Evolutionary conservation across 2,329 filamentous ascomycete species (phyloP), one percentile per base, ranked within the genome.

Genomic region (Basipetospora sp.): DNA sequence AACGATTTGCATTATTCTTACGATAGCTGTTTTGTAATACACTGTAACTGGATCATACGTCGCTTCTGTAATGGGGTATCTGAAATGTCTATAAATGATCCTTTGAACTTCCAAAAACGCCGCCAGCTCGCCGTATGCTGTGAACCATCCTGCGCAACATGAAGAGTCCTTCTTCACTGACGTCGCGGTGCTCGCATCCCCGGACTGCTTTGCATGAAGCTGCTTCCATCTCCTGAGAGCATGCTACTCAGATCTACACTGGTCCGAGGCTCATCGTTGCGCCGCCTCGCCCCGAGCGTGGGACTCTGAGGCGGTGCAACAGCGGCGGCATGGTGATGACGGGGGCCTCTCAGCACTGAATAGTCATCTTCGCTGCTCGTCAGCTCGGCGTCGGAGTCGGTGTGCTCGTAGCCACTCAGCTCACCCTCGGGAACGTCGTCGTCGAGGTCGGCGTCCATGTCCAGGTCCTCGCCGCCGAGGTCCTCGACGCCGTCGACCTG

Each of bases 341-440:
- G 38, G n/a, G 17, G 66, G 77, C 41, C 82, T 75, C 42, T 78
- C 79, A 13, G 77, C 77, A 22, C 84, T 81, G 25, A 33, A 31
- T 82, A 85, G 35, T 84, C 86, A 44, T 58, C 48, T 2, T 60
- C 55, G 43, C 65, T 69, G 49, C 64, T 71, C 42, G 57, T 67
- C 36, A 75, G 46, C 36, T 77, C 75, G 8, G 66, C 77, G 45
- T 84, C 80, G 2, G 78, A 80, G 56, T 85, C 80, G 8, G 80
- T 85, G 52, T 85, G 80, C 60, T 86, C 80, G 59, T 84, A 85
- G 47, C 72, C 71, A 18, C 65, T 71, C 49, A 61, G 63, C 48
- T 74, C 70, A 8, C 67, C 74, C 42, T 80, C 76, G 15, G 78
- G 77, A 26, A 84, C 71, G 42, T 80, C 77, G 34, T 74, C 77